These are phyloP conservation scores for Ricinus communis DNA, from an alignment of 345 rosid species.

Conservation along the genomic window DNA sequence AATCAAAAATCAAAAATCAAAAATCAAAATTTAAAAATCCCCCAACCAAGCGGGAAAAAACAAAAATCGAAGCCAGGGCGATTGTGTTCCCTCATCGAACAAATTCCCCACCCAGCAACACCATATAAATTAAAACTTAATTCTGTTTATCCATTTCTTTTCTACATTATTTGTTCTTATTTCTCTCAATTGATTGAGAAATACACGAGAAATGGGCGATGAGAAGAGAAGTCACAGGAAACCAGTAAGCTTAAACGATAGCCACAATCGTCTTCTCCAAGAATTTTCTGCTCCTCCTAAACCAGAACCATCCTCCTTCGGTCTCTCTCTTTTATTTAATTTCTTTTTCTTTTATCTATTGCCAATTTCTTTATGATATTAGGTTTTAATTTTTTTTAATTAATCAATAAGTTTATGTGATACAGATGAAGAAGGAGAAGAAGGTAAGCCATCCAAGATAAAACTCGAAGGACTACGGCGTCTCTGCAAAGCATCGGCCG, in stretches of 20 bases:
- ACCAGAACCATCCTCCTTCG: slow-evolving; percentile 22
- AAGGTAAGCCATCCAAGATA: slow-evolving; percentile 24
- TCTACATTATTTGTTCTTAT: no score
- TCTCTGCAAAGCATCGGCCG: slow-evolving; percentile 6
- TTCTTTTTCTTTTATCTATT: background rate
- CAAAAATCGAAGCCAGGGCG: no score
- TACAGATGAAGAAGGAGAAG: slow-evolving; percentile 33
- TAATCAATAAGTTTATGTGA: background rate
- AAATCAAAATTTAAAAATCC: no score
- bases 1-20: no score
- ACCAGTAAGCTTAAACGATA: slow-evolving; percentile 78
- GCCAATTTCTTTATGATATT: background rate
- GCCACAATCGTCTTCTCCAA: slow-evolving; percentile 77
- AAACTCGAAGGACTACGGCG: slow-evolving; percentile 39
- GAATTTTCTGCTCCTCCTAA: slow-evolving; percentile 66
- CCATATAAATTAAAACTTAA: no score
- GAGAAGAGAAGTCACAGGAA: slow-evolving; percentile 43
- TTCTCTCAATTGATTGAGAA: no score
- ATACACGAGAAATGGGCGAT: slow-evolving; percentile 49
- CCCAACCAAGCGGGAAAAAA: no score
- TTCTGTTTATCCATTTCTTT: no score
- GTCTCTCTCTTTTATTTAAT: slow-evolving; percentile 4
- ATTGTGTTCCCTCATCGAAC: no score
- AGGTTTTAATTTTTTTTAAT: background rate
- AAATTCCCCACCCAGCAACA: no score